Base-by-base conservation (phyloP, 495 filamentous ascomycete species). In the Choiromyces venosus region DNA sequence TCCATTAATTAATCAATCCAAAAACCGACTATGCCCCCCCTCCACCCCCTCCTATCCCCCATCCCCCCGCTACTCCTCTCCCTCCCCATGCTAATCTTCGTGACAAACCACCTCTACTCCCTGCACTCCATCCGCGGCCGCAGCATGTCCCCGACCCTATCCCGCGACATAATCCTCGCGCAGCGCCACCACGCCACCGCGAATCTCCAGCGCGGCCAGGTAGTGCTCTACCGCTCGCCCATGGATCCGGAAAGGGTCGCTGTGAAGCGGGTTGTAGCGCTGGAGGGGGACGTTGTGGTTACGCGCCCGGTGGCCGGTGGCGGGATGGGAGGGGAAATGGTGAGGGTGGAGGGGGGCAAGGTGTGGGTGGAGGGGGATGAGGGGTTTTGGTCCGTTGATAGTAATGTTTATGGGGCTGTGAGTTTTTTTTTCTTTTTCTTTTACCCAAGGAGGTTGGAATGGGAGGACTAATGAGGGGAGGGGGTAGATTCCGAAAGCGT, bases 291-390 rank as follows among this genome's bases (percentile, higher is more conserved):
- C 71, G 77, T 84, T 0, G 84, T 90, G n/a, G 81, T 78, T 1
- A 86, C 85, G 6, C 82, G 85, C n/a, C 79, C 84, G 37, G 79
- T 83, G 25, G 81, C 18, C 82, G 85, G 75, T 25, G 66, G 18
- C 9, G 38, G 33, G 65, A 18, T 10, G 75, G 65, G 8, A 25
- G 65, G 36, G 33, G 68, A 52, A 35, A 19, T 76, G 21, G 66
- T 81, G 10, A 83, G 85, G 39, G 85, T 90, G 12, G 87, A 87
- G 0, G 82, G 81, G 68, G 88, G 88, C 12, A 86, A 89, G 82
- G 83, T 89, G 37, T 90, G 88, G 88, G 77, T 90, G 38, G 88
- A 90, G 74, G 88, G 88, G 1, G 88, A 89, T 79, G 86, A 85
- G 19, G 78, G 77, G 38, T 84, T 86, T 72, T 85, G 83, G 74